phyloP scores from a whole-genome alignment of 257 asterid species.

The Nyctanthes arbortristis region DNA sequence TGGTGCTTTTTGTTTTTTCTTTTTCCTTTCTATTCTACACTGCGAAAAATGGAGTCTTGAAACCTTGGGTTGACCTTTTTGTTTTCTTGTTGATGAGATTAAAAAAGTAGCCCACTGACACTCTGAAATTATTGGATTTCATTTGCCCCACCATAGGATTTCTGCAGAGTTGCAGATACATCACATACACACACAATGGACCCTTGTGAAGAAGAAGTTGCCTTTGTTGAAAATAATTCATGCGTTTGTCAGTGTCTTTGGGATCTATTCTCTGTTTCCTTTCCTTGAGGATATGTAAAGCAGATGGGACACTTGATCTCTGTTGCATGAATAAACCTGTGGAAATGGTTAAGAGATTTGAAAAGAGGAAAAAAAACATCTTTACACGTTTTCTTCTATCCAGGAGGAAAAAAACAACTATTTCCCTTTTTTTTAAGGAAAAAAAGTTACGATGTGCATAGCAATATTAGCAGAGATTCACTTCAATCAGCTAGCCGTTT shows the following conservation, averaged over 20 bases:
- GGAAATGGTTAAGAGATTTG: background rate
- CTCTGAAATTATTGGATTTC: too few species aligned
- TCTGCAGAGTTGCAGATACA: background rate
- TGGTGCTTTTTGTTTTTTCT: too few species aligned
- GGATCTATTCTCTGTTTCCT: too few species aligned
- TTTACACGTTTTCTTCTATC: background rate
- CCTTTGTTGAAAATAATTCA: background rate
- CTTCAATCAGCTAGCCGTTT: too few species aligned
- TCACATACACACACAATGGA: too few species aligned
- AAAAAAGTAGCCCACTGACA: too few species aligned
- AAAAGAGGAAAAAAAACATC: background rate
- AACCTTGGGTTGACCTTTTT: slow-evolving; percentile 30
- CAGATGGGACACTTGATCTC: background rate
- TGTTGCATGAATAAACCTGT: background rate
- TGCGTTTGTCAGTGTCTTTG: background rate
- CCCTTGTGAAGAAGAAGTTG: background rate
- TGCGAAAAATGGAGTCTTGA: background rate
- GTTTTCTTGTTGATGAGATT: slow-evolving; percentile 16
- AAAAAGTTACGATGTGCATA: background rate
- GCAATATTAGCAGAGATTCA: background rate
- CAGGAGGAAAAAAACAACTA: background rate
- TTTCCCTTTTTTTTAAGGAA: background rate
- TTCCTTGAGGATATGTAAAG: too few species aligned
- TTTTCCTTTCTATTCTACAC: background rate
- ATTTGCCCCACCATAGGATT: too few species aligned